Evolutionary conservation across 2,329 filamentous ascomycete genomes (phyloP), one percentile per base, ranked within the genome.

Genomic region (Microdochium bolleyi): DNA sequence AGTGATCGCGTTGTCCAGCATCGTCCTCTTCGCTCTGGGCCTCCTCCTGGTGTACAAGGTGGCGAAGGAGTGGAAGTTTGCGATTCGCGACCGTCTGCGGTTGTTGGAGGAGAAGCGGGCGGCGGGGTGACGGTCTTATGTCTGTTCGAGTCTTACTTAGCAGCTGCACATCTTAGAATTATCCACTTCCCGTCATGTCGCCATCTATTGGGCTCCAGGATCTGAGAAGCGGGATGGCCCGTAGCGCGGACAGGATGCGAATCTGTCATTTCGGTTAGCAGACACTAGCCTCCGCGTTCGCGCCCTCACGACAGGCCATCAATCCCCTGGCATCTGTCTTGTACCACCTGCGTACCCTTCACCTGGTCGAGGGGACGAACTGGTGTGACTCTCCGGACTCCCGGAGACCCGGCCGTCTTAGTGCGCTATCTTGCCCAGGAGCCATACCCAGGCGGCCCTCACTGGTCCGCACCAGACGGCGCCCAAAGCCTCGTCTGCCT

Each of bases 41-140:
- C 21, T 51, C 10, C 27, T 58, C 10, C 24, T 57, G 16, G 46
- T 53, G 24, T 57, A 52, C 37, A 60, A 60, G 49, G 38, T 60
- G 14, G 52, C 41, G 7, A 56, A 27, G 34, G 55, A 58, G 54
- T 60, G 54, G 58, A 55, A 52, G 34, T 53, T 52, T 49, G 58
- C 55, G 2, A 53, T 60, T 24, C 55, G 52, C 3, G 55, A 58
- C 14, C 56, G 57, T 19, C 53, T 49, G 7, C 49, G 58, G 19
- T 41, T 53, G 44, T 21, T 25, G 30, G 49, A 51, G 49, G 46
- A 59, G 27, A 34, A 34, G 30, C 30, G 30, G 30, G 30, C 30
- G 30, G 30, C 30, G 30, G 30, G 14, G 30, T 34, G 30, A 34
- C 30, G 30, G 30, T 34, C 30, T 34, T n/a, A n/a, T n/a, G n/a